Base-by-base conservation (phyloP, 164 flowering plant genomes). In the Piper longum region DNA sequence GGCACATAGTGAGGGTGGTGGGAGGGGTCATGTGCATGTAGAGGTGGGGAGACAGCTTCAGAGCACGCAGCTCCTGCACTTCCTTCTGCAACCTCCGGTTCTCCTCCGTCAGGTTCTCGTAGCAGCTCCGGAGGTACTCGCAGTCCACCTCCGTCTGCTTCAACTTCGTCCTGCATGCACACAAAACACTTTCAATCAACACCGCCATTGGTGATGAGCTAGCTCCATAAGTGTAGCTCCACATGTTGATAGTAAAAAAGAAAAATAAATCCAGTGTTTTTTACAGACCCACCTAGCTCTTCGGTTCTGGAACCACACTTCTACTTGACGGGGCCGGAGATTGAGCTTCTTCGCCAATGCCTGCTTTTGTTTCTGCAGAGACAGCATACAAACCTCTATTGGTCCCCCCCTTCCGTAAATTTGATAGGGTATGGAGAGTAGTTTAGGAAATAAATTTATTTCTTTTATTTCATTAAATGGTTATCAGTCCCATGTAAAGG, bases 231-330 rank as follows among this genome's bases (percentile, higher is more conserved):
- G 54, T 7, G 3, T 56, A 1, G 18, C 59, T 14, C 16, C 19
- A 18, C 19, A 19, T 11, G 40, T 58, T 41, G 39, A 39, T 4
- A 36, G 39, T 6, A 41, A 58, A 39, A 36, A 58, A n/a, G n/a
- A n/a, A 19, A 19, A 5, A 19, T 4, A 19, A 17, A 17, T 13
- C 19, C 19, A n/a, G 4, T 55, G 19, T 17, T 16, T 55, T 5
- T 7, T 8, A 16, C 7, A 55, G 19, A 11, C 11, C 64, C 72
- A 85, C 93, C 97, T 89, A 71, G 97, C 97, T 77, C 97, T 75
- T 41, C 97, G 91, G 72, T 90, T 90, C 65, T 90, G 97, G 71
- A 88, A 91, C 97, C 97, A 91, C 40, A 91, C 97, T 72, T 91
- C 97, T 16, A 91, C 91, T 76, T 91, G 97, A 62, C 97, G 75